A percentile compares a stretch with the other conserved stretches of the same genome.
These are phyloP conservation scores for Aspergillus sergii DNA, from an alignment of 2,329 filamentous ascomycete genomes.

Conservation along the genomic window DNA sequence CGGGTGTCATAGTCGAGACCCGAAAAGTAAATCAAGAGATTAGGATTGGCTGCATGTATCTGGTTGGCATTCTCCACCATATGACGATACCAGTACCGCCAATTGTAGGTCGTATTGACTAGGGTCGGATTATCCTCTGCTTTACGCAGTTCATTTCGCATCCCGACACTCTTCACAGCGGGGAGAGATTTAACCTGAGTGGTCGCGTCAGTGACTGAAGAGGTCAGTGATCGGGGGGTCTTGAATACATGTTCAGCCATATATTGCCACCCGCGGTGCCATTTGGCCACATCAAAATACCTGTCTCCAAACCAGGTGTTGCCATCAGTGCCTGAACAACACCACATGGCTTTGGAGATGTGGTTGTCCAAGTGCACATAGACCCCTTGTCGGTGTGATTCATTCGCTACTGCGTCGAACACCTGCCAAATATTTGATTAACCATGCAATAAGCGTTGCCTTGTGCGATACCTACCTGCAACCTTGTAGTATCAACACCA, in stretches of 20 bases:
- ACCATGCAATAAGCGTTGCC: neutral
- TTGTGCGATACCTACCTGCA: conserved; percentile 10
- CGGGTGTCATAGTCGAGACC: conserved; percentile 51
- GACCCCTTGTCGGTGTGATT: conserved; percentile 58
- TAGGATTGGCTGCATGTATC: conserved; percentile 47
- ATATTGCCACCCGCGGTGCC: conserved; percentile 61
- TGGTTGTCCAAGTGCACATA: conserved; percentile 66
- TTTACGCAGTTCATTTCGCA: conserved; percentile 47
- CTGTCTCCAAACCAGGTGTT: conserved; percentile 66
- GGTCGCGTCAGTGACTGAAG: neutral
- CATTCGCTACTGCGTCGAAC: conserved; percentile 64
- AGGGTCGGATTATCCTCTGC: conserved; percentile 18
- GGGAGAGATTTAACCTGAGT: conserved; percentile 26
- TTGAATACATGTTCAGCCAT: conserved; percentile 61
- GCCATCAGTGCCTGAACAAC: conserved; percentile 57
- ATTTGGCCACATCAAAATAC: conserved; percentile 61
- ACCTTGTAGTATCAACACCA: conserved; percentile 40
- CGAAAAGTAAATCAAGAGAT: conserved; percentile 52
- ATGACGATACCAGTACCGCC: conserved; percentile 50
- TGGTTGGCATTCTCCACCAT: conserved; percentile 44
- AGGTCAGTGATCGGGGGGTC: neutral
- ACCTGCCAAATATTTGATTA: conserved; percentile 30
- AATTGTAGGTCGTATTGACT: conserved; percentile 42
- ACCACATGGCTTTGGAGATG: conserved; percentile 62
- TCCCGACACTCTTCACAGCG: conserved; percentile 31